Evolutionary conservation across 805 yeast genomes (phyloP), one percentile per base, ranked within the genome.

Genomic region (Kluyveromyces dobzhanskii): DNA sequence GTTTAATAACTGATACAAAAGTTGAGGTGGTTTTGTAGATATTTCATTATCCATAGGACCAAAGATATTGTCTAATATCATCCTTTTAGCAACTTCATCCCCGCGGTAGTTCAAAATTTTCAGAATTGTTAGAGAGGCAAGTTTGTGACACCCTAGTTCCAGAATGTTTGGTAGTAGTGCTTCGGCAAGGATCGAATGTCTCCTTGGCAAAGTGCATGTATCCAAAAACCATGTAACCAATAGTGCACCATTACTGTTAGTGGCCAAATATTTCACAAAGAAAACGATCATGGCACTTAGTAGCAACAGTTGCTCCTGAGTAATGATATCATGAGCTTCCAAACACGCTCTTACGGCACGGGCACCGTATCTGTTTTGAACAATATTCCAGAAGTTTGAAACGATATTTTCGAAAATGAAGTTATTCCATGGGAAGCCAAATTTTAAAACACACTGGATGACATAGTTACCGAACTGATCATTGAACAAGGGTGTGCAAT

Each of bases 391-490:
- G 52, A 92, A 86, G 47, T 81, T 76, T 32, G 84, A 75, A 44
- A 86, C 63, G 46, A 88, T 77, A 11, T 85, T 73, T 60, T 88
- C 95, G 58, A 85, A 82, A 30, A 92, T 83, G 54, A 90, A 90
- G 54, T 85, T 86, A 56, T 84, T 85, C 73, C 80, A 87, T 0
- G 95, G 95, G 5, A 82, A 64, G 0, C 90, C 92, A 65, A 88
- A 90, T 55, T 85, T 85, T 48, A 88, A 71, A 52, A 95, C 92
- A 40, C 97, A 85, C 63, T 92, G 98, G 40, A 92, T 75, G 13
- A 88, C 97, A 59, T 92, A 92, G 60, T 92, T 92, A 44, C 97
- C 98, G 67, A 84, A 92, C 57, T 92, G 97, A 57, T 92, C 98
- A 54, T 87, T 80, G 57, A 92, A 83, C 47, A 92, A 67, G 36